A percentile compares a stretch with the other conserved stretches of the same genome.
Evolutionary conservation across 1,139 yeast species (phyloP).

Genomic region (Yamadazyma sp.): DNA sequence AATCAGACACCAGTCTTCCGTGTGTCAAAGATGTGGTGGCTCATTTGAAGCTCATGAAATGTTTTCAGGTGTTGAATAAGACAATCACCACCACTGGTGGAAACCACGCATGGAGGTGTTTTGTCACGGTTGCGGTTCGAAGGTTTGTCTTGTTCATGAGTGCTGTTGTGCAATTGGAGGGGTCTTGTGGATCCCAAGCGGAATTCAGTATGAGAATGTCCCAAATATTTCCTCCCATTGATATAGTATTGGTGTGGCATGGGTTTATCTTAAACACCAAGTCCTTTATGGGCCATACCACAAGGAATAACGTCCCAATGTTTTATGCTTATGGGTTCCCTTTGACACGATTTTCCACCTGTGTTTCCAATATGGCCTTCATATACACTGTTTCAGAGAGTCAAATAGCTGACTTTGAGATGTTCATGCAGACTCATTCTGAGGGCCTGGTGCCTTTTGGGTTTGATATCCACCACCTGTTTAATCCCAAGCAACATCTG

Average conservation of each 20-base stretch:
- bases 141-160: constrained; percentile 30
- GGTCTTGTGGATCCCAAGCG: not conserved
- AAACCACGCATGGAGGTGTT: constrained; percentile 26
- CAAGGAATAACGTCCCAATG: constrained; percentile 21
- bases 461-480: constrained; percentile 9
- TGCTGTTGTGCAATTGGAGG: constrained; percentile 14
- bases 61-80: constrained; percentile 25
- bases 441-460: constrained; percentile 3
- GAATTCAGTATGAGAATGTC: constrained; percentile 6
- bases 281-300: constrained; percentile 27
- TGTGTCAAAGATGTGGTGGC: constrained; percentile 23
- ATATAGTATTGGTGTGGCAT: constrained; percentile 44
- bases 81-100: constrained; percentile 10
- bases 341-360: constrained; percentile 2
- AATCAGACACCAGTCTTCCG: constrained; percentile 6
- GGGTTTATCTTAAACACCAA: constrained; percentile 19
- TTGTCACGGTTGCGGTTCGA: constrained; percentile 28
- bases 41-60: constrained; percentile 32
- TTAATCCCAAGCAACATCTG: constrained; percentile 5
- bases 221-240: constrained; percentile 29
- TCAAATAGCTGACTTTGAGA: constrained; percentile 4
- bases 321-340: constrained; percentile 29
- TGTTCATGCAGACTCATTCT: constrained; percentile 1
- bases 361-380: constrained; percentile 9
- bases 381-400: constrained; percentile 7